phyloP scores from a whole-genome alignment of 2,329 filamentous ascomycete species.

The Colletotrichum sp. region DNA sequence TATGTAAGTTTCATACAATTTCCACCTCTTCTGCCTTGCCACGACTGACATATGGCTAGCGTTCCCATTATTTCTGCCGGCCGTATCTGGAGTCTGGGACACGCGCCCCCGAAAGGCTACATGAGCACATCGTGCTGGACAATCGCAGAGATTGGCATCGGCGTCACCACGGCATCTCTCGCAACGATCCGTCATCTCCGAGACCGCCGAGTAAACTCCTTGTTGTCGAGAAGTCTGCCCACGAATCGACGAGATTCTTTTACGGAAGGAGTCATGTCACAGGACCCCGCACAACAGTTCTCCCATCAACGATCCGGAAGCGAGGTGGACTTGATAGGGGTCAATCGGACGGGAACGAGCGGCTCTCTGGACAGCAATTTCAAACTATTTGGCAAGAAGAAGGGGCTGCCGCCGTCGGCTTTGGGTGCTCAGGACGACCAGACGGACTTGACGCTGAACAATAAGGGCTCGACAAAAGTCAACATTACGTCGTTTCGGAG shows the following conservation, averaged over 20 bases:
- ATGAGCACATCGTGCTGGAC: conserved; percentile 4
- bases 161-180: neutral
- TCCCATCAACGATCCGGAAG: neutral
- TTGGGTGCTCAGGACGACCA: neutral
- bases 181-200: neutral
- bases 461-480: neutral
- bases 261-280: neutral
- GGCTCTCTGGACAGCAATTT: neutral
- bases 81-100: neutral
- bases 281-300: neutral
- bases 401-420: neutral
- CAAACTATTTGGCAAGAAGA: neutral
- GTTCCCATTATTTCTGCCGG: neutral
- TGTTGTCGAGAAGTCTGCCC: neutral
- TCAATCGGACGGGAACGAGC: neutral
- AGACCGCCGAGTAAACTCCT: neutral
- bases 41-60: neutral
- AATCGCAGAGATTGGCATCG: neutral
- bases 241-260: neutral
- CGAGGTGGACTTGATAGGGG: neutral
- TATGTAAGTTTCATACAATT: neutral
- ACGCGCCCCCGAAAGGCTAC: neutral
- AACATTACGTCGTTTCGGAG: neutral
- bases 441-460: neutral
- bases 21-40: neutral